Conservation (phyloP, 176 grass and related monocot species). For the Aechmea fasciata region DNA sequence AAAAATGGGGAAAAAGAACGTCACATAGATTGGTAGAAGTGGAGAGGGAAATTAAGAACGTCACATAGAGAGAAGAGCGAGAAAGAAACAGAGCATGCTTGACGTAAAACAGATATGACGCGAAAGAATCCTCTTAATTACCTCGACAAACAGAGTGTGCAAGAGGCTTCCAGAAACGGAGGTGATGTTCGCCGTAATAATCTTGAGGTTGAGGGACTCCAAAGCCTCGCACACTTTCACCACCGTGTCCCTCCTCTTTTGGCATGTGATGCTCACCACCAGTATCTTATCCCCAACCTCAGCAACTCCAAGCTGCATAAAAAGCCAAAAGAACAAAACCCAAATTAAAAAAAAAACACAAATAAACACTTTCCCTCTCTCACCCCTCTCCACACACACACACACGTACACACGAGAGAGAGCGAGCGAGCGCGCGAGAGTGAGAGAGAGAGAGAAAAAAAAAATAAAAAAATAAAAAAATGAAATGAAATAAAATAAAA, state of each 20-base stretch:
- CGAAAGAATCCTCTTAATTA: conserved; percentile 14
- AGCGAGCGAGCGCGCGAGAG: too few relatives aligned
- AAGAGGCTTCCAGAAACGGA: conserved; percentile 44
- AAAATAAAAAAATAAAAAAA: too few relatives aligned
- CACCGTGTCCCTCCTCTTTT: conserved; percentile 59
- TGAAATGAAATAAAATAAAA: too few relatives aligned
- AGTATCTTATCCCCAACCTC: conserved; percentile 48
- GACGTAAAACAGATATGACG: neutral
- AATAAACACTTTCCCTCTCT: neutral
- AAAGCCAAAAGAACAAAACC: neutral
- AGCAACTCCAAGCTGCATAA: conserved; percentile 54
- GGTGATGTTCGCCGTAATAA: conserved; percentile 66
- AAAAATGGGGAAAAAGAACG: too few relatives aligned
- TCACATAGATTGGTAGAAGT: too few relatives aligned
- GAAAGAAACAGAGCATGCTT: too few relatives aligned
- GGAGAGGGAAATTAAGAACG: too few relatives aligned
- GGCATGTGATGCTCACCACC: conserved; percentile 59
- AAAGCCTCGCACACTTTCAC: conserved; percentile 50
- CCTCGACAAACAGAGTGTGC: conserved; percentile 86
- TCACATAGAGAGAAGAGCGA: too few relatives aligned
- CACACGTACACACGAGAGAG: too few relatives aligned
- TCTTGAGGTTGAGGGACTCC: conserved; percentile 52
- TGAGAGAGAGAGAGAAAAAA: neutral
- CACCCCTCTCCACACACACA: neutral
- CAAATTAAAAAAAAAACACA: neutral